Evolutionary conservation across 2,329 filamentous ascomycete genomes (phyloP).

Genomic region (Corynespora cassiicola): DNA sequence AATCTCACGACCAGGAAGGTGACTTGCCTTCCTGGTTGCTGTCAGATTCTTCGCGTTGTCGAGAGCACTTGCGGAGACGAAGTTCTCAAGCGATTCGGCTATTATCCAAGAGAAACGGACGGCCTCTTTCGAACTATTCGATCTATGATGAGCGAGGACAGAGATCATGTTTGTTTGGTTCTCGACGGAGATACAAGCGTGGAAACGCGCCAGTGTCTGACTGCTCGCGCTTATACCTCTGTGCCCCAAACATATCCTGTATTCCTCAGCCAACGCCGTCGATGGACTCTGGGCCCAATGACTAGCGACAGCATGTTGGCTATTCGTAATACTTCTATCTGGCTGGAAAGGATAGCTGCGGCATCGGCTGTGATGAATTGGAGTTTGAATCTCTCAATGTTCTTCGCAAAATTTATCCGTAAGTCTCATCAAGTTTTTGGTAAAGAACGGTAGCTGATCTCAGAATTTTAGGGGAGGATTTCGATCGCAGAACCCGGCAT

Average conservation of each 20-base stretch:
- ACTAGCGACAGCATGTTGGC: no score
- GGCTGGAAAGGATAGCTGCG: no score
- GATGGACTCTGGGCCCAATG: constrained; percentile 58
- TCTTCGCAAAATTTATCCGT: no score
- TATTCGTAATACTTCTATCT: no score
- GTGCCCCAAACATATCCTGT: constrained; percentile 40
- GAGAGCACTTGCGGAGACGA: constrained; percentile 60
- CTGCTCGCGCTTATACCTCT: constrained; percentile 56
- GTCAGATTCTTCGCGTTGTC: constrained; percentile 58
- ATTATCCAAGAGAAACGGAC: constrained; percentile 58
- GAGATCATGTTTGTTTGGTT: constrained; percentile 58
- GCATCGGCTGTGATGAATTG: no score
- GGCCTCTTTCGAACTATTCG: constrained; percentile 58
- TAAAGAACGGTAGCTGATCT: no score
- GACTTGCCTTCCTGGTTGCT: constrained; percentile 58
- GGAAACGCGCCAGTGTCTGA: constrained; percentile 55
- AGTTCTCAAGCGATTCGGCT: constrained; percentile 55
- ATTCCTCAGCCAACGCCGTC: constrained; percentile 57
- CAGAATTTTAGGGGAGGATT: no score
- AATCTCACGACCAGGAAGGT: constrained; percentile 58
- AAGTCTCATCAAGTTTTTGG: no score
- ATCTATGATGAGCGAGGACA: constrained; percentile 58
- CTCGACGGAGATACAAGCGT: constrained; percentile 46
- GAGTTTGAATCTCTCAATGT: no score
- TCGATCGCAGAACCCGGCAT: no score